These are phyloP conservation scores for Aspergillus taichungensis DNA, from an alignment of 495 filamentous ascomycete species.

Conservation along the genomic window DNA sequence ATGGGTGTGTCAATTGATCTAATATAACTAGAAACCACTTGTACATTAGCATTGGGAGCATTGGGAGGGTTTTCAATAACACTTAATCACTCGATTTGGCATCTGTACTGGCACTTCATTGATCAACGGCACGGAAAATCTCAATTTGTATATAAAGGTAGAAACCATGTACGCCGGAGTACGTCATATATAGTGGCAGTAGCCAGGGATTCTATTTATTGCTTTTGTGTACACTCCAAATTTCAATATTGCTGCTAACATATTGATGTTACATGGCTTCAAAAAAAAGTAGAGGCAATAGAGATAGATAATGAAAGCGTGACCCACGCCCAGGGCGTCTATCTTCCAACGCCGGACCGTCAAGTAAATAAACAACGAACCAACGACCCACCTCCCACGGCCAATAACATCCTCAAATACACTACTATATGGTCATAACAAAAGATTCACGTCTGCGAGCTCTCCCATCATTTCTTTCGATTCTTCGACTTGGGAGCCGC, in stretches of 20 bases:
- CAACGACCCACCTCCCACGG: constrained; percentile 1
- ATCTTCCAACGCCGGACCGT: constrained; percentile 12
- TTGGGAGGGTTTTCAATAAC: neutral
- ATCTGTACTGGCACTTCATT: too few species aligned
- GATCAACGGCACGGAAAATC: neutral
- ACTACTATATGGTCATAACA: constrained; percentile 11
- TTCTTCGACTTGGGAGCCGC: constrained; percentile 39
- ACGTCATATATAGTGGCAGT: too few species aligned
- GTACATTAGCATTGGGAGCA: constrained; percentile 3
- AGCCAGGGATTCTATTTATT: constrained; percentile 9
- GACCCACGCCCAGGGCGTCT: constrained; percentile 1
- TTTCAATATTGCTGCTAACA: neutral
- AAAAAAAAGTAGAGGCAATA: neutral
- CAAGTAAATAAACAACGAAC: constrained; percentile 6
- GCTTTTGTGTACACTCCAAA: constrained; percentile 6
- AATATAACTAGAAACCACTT: neutral
- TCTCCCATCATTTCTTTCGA: constrained; percentile 34
- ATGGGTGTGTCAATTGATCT: neutral
- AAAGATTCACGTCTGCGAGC: neutral
- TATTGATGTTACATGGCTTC: constrained; percentile 5
- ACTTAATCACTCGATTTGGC: too few species aligned
- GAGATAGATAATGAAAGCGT: neutral
- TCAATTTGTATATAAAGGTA: too few species aligned
- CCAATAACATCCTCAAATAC: constrained; percentile 5
- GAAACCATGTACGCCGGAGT: too few species aligned